Evolutionary conservation across 371 early-diverging fungal genomes (phyloP).

Genomic region (Lichtheimia corymbifera): DNA sequence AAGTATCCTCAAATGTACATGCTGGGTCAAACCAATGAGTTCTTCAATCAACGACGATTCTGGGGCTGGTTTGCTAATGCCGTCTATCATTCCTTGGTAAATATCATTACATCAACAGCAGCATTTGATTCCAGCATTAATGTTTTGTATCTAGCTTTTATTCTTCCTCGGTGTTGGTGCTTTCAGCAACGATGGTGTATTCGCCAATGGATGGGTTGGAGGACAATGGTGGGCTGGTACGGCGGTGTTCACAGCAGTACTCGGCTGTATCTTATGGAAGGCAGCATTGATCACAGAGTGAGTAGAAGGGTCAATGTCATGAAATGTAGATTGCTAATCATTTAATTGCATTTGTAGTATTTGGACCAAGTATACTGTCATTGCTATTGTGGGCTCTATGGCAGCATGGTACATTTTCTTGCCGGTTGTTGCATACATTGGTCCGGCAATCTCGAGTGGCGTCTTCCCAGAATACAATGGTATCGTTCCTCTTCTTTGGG

Average conservation of each 20-base stretch:
- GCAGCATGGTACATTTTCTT: conserved; percentile 85
- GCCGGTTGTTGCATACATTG: conserved; percentile 83
- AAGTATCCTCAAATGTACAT: conserved; percentile 97
- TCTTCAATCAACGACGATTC: conserved; percentile 91
- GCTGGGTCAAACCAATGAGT: conserved; percentile 87
- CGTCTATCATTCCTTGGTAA: conserved; percentile 86
- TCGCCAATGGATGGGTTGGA: conserved; percentile 63
- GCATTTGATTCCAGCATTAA: background rate
- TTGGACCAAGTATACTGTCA: conserved; percentile 86
- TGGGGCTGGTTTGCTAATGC: conserved; percentile 96
- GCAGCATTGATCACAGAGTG: conserved; percentile 84
- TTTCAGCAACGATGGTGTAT: conserved; percentile 63
- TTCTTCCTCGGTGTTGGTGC: conserved; percentile 65
- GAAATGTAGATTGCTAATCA: too few relatives aligned
- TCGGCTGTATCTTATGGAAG: conserved; percentile 81
- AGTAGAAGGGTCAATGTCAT: conserved; percentile 5
- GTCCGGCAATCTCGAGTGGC: conserved; percentile 72
- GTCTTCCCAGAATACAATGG: conserved; percentile 78
- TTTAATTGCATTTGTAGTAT: conserved; percentile 30
- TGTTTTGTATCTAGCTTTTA: conserved; percentile 42
- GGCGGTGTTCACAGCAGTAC: conserved; percentile 76
- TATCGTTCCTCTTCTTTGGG: conserved; percentile 74
- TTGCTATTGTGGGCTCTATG: conserved; percentile 86
- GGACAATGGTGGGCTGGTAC: conserved; percentile 84
- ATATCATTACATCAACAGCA: background rate